Evolutionary conservation across 352 stramenopile species (phyloP), one percentile per base, ranked within the genome.

Genomic region (Halophytophthora batemanensis): DNA sequence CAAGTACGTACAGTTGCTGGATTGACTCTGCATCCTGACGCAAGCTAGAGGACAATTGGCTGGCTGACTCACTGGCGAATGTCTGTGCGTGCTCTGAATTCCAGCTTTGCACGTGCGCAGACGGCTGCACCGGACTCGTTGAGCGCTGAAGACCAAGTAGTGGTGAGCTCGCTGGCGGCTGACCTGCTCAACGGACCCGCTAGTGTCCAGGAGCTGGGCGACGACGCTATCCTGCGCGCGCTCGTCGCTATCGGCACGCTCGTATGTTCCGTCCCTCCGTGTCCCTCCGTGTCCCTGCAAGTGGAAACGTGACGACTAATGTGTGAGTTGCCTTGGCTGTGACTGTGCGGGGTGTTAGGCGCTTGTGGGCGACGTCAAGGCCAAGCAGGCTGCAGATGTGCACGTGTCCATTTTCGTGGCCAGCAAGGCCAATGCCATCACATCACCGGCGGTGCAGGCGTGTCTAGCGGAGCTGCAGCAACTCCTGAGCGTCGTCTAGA

Each of bases 141-240:
- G 12, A 72, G 72, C 11, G 19, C 61, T 10, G 76, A 87, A 37
- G 80, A 88, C 22, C 58, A 71, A 22, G 54, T 85, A 0, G 57
- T 74, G 2, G 56, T 87, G 29, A 65, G 75, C 34, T 83, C 77
- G 2, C 46, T 77, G 21, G 62, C 67, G 1, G 78, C 73, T 49
- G 66, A 77, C 17, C 53, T 87, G 19, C 45, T 90, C 18, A 82
- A 82, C 38, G 64, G 74, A 19, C 52, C 73, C 8, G 66, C 66
- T 23, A 60, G 72, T 12, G 51, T 93, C 15, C 60, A 81, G 36
- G 73, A 89, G 38, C 53, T 88, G n/a, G 77, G 77, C n/a, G 81
- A 93, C 51, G 81, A 93, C 49, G 74, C 79, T 5, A 72, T 92
- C 43, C 59, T 90, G 43, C 80, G 83, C 43, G 71, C 69, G 8